Base-by-base conservation (phyloP, 176 grass and related monocot species). In the Bonia amplexicaulis region DNA sequence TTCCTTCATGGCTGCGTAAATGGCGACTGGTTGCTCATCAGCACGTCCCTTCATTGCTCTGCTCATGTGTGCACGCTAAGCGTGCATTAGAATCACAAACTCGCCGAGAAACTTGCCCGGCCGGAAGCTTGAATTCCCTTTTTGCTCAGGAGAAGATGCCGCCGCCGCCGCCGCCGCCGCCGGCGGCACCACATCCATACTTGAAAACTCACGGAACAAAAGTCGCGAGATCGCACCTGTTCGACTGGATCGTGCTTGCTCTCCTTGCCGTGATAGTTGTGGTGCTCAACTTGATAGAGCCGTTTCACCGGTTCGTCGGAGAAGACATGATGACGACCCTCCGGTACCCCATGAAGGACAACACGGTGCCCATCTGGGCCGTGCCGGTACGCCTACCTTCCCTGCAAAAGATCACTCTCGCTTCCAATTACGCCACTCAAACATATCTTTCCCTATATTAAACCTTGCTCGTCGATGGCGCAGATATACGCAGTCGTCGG, bases 331-430 rank as follows among this genome's bases (percentile, higher is more conserved):
- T 93, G 77, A 55, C 78, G 3, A 71, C 76, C 71, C 88, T 95
- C 57, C 87, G 91, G 27, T 95, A 95, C 40, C 93, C 93, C 1
- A 20, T 95, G 44, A 91, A 95, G 69, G 40, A 51, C 52, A 95
- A 95, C 83, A 95, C 93, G 52, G 91, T 95, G 9, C 93, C 91
- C 44, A 35, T 93, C 82, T 95, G 93, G 93, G 88, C 91, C 82
- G 93, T 95, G 23, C 93, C 93, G 77, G 92, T 92, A 92, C 59
- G 5, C 48, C 69, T 14, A 7, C 39, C 40, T 42, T 57, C 54
- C 19, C 31, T n/a, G 71, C 70, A 20, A 19, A 45, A 55, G 2
- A 22, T 22, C 27, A 15, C 75, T 46, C 39, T 58, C 17, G 41
- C 14, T 57, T 55, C 25, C 8, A 12, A 58, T 11, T 1, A n/a